Conservation (phyloP, 2,329 filamentous ascomycete species). For the Penicillium sp. region DNA sequence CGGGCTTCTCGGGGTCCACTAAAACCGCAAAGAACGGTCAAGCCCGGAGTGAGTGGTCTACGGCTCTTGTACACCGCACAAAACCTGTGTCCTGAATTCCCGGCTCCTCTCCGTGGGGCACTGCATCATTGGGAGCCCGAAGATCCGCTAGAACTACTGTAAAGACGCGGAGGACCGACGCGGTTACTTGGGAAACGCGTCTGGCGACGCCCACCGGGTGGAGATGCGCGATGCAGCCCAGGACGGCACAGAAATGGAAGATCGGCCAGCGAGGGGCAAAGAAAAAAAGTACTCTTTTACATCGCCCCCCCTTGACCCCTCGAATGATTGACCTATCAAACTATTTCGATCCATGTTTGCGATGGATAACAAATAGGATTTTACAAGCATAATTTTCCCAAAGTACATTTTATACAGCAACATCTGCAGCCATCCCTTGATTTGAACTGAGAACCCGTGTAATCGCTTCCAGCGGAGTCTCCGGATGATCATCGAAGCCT, state of each 20-base stretch:
- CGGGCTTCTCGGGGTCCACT: neutral
- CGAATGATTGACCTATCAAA: conserved; percentile 1
- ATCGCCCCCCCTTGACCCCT: conserved; percentile 1
- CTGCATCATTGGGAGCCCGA: conserved; percentile 18
- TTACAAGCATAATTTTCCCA: neutral
- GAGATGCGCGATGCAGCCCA: conserved; percentile 4
- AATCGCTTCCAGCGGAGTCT: neutral
- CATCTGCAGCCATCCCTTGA: neutral
- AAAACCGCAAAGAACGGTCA: neutral
- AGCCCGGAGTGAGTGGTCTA: neutral
- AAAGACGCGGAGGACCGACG: conserved; percentile 19
- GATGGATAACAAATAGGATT: neutral
- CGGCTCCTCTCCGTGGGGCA: conserved; percentile 21
- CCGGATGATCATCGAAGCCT: conserved; percentile 21
- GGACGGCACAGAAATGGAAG: conserved; percentile 7
- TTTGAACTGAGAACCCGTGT: neutral
- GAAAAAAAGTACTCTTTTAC: neutral
- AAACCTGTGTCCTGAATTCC: conserved; percentile 14
- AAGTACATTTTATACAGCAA: neutral
- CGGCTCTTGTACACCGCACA: conserved; percentile 19
- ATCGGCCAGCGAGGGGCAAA: neutral
- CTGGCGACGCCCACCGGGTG: conserved; percentile 12
- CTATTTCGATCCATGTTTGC: neutral
- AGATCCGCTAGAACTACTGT: conserved; percentile 16
- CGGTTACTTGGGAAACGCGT: conserved; percentile 33